Evolutionary conservation across 2,329 filamentous ascomycete genomes (phyloP), one percentile per base, ranked within the genome.

Genomic region (Paecilomyces formosus): DNA sequence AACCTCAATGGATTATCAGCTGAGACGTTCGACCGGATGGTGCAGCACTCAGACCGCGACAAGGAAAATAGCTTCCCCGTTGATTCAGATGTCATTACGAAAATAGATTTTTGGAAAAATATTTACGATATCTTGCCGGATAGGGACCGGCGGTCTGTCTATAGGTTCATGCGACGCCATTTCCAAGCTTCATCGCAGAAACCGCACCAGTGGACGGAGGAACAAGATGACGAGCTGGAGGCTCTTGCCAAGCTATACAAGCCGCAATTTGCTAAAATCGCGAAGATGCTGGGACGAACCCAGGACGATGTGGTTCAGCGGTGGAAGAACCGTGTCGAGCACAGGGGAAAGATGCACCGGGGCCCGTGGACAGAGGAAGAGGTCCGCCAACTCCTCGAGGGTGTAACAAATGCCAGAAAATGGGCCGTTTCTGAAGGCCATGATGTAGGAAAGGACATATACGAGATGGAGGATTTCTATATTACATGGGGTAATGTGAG

Each of bases 131-230:
- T 72, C 3, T 61, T 77, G 9, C 76, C 76, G 3, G 55, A 66
- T 49, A 66, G 76, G 28, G 71, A 75, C 56, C 65, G 63, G 24
- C 65, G 73, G 55, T 77, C 75, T 13, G 66, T 77, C 50, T 68
- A 71, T 53, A 69, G 76, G 8, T 78, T 77, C 62, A 75, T 76
- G 68, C 70, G 73, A 13, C 70, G 75, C 12, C 74, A 77, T 62
- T 78, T 77, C 61, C 73, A 75, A 57, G 68, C 68, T 9, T 71
- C 71, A 6, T 58, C 62, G 1, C 72, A 74, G 56, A 74, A 72
- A 39, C 69, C 71, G 2, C 70, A 72, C 35, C 63, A 73, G 9
- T 78, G 76, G 76, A 72, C 73, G 1, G 56, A 60, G 1, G 72
- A 73, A 52, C 75, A 78, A 58, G 75, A 78, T 26, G 65, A 73